A percentile compares a stretch with the other conserved stretches of the same genome.
Evolutionary conservation across 805 yeast species (phyloP).

Genomic region (Ogataea trehaloabstinens): DNA sequence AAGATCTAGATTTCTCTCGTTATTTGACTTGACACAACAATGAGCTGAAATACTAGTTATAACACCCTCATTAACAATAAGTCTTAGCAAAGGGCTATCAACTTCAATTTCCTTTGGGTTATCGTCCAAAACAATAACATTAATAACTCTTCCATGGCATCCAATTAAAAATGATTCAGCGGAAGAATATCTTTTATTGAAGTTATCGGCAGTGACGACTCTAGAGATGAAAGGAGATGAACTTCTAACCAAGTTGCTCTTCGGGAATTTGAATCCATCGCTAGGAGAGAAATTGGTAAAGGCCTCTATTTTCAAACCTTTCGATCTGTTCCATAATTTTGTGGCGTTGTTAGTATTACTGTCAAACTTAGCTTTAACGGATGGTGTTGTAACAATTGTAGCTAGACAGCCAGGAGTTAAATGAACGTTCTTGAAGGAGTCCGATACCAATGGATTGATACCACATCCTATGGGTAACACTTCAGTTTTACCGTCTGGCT

Average conservation of each 20-base stretch:
- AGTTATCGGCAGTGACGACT: conserved; percentile 30
- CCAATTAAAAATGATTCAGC: conserved; percentile 37
- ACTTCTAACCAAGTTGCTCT: conserved; percentile 28
- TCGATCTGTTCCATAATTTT: conserved; percentile 15
- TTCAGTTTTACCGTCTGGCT: conserved; percentile 33
- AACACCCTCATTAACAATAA: conserved; percentile 38
- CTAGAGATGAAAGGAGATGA: conserved; percentile 36
- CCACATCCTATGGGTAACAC: conserved; percentile 48
- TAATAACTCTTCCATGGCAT: conserved; percentile 50
- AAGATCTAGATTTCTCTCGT: conserved; percentile 45
- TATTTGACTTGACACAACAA: conserved; percentile 19
- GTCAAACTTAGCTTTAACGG: neutral
- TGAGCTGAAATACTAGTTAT: conserved; percentile 40
- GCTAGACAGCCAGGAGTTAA: conserved; percentile 54
- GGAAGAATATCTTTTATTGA: conserved; percentile 28
- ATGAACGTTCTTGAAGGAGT: conserved; percentile 50
- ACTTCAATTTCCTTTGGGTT: conserved; percentile 40
- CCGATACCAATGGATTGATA: conserved; percentile 51
- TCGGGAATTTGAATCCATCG: conserved; percentile 29
- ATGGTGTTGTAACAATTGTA: conserved; percentile 16
- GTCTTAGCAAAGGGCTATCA: conserved; percentile 42
- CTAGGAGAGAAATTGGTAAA: neutral
- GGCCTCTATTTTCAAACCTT: conserved; percentile 8
- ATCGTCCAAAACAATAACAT: conserved; percentile 40
- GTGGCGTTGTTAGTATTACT: conserved; percentile 2